Evolutionary conservation across 2,329 filamentous ascomycete species (phyloP).

Genomic region (Claviceps sp.): DNA sequence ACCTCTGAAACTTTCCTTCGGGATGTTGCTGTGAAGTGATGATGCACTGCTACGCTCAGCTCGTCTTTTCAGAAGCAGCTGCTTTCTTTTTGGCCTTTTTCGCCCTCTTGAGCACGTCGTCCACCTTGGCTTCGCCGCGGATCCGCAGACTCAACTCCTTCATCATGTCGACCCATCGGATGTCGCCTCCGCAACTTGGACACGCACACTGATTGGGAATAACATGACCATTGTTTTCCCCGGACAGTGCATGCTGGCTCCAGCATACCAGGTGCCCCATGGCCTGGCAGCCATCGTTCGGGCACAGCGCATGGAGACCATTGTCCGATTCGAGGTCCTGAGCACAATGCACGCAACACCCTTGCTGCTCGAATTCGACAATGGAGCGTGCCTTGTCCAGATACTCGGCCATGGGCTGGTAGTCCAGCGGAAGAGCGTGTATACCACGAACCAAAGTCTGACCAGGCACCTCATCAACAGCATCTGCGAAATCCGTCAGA

Average conservation of each 20-base stretch:
- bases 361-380: slow-evolving; percentile 42
- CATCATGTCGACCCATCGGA: slow-evolving; percentile 67
- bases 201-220: slow-evolving; percentile 59
- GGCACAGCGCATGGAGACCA: slow-evolving; percentile 45
- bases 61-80: not conserved
- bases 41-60: not conserved
- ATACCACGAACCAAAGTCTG: slow-evolving; percentile 30
- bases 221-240: slow-evolving; percentile 29
- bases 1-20: too few species aligned
- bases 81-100: slow-evolving; percentile 14
- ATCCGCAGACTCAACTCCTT: slow-evolving; percentile 67
- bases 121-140: slow-evolving; percentile 56
- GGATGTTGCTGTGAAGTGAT: too few species aligned
- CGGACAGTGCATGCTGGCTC: slow-evolving; percentile 35
- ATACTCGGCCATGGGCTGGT: slow-evolving; percentile 37
- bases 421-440: slow-evolving; percentile 40
- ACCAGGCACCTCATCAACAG: slow-evolving; percentile 3
- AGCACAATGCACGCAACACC: slow-evolving; percentile 39
- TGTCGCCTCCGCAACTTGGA: slow-evolving; percentile 48
- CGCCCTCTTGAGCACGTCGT: slow-evolving; percentile 49
- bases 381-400: slow-evolving; percentile 41
- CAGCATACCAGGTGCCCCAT: slow-evolving; percentile 49
- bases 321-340: slow-evolving; percentile 29
- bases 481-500: slow-evolving; percentile 38
- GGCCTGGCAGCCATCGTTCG: slow-evolving; percentile 37